These are phyloP conservation scores for Pontederia paniculata DNA, from an alignment of 176 grass and related monocot species.

Conservation along the genomic window DNA sequence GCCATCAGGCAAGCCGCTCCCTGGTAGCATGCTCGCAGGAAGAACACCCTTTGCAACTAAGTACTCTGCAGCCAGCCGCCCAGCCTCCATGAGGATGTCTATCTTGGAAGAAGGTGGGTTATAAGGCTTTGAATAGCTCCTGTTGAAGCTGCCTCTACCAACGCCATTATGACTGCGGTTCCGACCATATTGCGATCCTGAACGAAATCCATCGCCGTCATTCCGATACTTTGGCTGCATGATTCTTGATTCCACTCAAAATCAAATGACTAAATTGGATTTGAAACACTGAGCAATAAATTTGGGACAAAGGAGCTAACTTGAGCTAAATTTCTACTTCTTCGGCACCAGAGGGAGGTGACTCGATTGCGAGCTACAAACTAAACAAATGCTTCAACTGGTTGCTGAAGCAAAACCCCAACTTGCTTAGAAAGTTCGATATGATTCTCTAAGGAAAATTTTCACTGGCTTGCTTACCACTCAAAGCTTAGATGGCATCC, in stretches of 20 bases:
- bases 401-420: too few relatives aligned
- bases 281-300: too few relatives aligned
- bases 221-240: constrained; percentile 13
- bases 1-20: constrained; percentile 15
- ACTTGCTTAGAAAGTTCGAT: too few relatives aligned
- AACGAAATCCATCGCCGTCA: constrained; percentile 5
- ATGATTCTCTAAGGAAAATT: too few relatives aligned
- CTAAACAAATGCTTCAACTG: too few relatives aligned
- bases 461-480: too few relatives aligned
- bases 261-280: too few relatives aligned
- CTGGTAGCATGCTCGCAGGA: constrained; percentile 36
- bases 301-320: too few relatives aligned
- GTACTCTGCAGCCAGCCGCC: constrained; percentile 86
- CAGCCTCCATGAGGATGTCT: constrained; percentile 79
- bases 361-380: too few relatives aligned
- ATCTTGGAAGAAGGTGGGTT: constrained; percentile 33
- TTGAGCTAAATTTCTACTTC: too few relatives aligned
- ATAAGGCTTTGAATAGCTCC: constrained; percentile 18
- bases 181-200: constrained; percentile 17
- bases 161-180: background rate
- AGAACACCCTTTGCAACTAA: constrained; percentile 73
- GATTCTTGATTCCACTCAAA: background rate
- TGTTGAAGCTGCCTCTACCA: constrained; percentile 22
- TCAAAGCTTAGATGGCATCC: too few relatives aligned
- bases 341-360: too few relatives aligned